Evolutionary conservation across 257 asterid genomes (phyloP).

Genomic region (Vinca minor): DNA sequence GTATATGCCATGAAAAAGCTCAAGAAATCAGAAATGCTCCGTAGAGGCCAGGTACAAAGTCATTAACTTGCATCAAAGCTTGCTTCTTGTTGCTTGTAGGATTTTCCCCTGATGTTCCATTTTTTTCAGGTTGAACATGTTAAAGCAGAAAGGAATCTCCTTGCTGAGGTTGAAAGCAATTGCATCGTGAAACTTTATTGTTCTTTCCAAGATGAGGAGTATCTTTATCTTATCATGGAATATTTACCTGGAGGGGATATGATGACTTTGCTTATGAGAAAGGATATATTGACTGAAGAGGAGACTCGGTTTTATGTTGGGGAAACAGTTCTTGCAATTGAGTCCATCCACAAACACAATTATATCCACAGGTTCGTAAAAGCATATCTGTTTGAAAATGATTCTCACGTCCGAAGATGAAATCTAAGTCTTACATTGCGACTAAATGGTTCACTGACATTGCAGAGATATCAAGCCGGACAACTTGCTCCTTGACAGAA

Average conservation of each 20-base stretch:
- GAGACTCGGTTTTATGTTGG: slow-evolving; percentile 89
- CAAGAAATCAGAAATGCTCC: slow-evolving; percentile 97
- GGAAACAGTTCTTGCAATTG: slow-evolving; percentile 94
- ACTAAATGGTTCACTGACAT: slow-evolving; percentile 7
- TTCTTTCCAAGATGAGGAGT: slow-evolving; percentile 97
- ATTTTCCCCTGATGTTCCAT: slow-evolving; percentile 14
- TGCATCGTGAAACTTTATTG: slow-evolving; percentile 94
- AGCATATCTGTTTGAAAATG: slow-evolving; percentile 4
- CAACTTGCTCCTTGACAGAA: slow-evolving; percentile 85
- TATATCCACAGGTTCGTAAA: slow-evolving; percentile 76
- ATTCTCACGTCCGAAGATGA: slow-evolving; percentile 12
- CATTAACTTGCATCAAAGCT: slow-evolving; percentile 12
- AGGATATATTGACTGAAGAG: slow-evolving; percentile 81
- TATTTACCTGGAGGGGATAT: slow-evolving; percentile 99
- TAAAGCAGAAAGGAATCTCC: slow-evolving; percentile 85
- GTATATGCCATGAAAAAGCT: slow-evolving; percentile 98
- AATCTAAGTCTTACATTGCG: not conserved
- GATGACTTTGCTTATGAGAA: slow-evolving; percentile 97
- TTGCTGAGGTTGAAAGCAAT: slow-evolving; percentile 93
- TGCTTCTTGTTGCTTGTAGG: slow-evolving; percentile 11
- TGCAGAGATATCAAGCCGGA: slow-evolving; percentile 98
- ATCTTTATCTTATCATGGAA: slow-evolving; percentile 89
- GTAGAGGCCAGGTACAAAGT: slow-evolving; percentile 82
- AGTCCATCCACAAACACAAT: slow-evolving; percentile 87
- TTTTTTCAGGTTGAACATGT: slow-evolving; percentile 79